Evolutionary conservation across 2,329 filamentous ascomycete genomes (phyloP), one percentile per base, ranked within the genome.

Genomic region (Lasiodiplodia gonubiensis): DNA sequence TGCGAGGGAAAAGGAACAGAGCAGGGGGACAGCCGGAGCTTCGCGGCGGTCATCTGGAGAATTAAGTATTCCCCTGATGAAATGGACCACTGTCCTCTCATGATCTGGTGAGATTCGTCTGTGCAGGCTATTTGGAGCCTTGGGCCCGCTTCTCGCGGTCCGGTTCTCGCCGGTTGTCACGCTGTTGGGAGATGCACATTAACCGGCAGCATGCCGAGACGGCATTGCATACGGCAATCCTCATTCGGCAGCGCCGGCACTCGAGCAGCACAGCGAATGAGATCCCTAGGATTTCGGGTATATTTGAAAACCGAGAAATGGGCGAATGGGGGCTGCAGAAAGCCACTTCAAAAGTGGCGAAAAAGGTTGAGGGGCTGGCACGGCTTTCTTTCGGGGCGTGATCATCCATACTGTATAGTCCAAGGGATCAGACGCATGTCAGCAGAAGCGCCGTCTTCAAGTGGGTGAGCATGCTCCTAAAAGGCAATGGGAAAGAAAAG

Each of bases 151-250:
- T 37, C 59, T n/a, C 27, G 30, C 27, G 46, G 27, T 10, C 39
- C 39, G 57, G 46, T 37, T 63, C 46, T 46, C 23, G 51, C 46
- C 59, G 59, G 46, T 10, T 63, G 46, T 35, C 27, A 18, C 18
- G 27, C 42, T 63, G 23, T 35, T 23, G 59, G 59, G n/a, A 4
- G 59, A 30, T 48, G 59, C 21, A 51, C 30, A 25, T 63, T 49
- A 63, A 37, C 59, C 59, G 59, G 59, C 27, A 51, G 57, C 10
- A 27, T 63, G 59, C 59, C 59, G 59, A 51, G 59, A 51, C 59
- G 59, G 59, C 46, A 51, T 48, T 10, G 4, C 10, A 49, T 35
- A 46, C 59, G 59, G 42, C 59, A 63, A 30, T 51, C 27, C 16
- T 63, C 46, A 63, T 63, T 37, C 59, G 59, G 59, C 59, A 23